These are phyloP conservation scores for Saccharomyces paradoxus DNA, from an alignment of 805 yeast genomes.

Conservation along the genomic window DNA sequence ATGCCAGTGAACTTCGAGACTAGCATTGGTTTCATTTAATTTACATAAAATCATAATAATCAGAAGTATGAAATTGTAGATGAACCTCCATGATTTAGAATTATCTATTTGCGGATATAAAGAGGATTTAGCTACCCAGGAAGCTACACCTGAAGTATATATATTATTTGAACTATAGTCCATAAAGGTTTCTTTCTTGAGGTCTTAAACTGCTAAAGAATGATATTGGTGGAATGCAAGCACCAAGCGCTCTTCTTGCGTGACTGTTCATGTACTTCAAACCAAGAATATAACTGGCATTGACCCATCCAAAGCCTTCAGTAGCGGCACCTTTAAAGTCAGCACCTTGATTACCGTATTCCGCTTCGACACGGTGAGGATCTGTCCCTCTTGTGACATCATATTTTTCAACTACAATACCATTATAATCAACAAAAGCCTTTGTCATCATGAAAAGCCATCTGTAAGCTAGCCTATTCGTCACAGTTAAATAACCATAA, in stretches of 20 bases:
- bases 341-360: constrained; percentile 93
- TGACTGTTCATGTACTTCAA: constrained; percentile 54
- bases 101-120: neutral
- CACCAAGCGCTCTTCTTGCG: constrained; percentile 70
- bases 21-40: neutral
- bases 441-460: constrained; percentile 89
- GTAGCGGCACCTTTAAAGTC: constrained; percentile 88
- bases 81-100: neutral
- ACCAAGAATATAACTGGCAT: constrained; percentile 75
- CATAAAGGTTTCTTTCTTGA: constrained; percentile 35
- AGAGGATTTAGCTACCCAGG: neutral
- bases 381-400: constrained; percentile 76
- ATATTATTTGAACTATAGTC: constrained; percentile 10
- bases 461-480: constrained; percentile 67
- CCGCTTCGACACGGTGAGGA: constrained; percentile 90
- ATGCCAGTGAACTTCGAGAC: neutral
- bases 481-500: constrained; percentile 59
- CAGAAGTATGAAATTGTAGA: neutral
- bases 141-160: neutral
- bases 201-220: constrained; percentile 45
- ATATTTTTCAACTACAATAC: constrained; percentile 92
- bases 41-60: neutral
- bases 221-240: constrained; percentile 63
- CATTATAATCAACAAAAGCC: constrained; percentile 85
- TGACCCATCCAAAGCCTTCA: constrained; percentile 98